These are phyloP conservation scores for Trichoderma asperellum DNA, from an alignment of 2,329 filamentous ascomycete genomes.

Conservation along the genomic window DNA sequence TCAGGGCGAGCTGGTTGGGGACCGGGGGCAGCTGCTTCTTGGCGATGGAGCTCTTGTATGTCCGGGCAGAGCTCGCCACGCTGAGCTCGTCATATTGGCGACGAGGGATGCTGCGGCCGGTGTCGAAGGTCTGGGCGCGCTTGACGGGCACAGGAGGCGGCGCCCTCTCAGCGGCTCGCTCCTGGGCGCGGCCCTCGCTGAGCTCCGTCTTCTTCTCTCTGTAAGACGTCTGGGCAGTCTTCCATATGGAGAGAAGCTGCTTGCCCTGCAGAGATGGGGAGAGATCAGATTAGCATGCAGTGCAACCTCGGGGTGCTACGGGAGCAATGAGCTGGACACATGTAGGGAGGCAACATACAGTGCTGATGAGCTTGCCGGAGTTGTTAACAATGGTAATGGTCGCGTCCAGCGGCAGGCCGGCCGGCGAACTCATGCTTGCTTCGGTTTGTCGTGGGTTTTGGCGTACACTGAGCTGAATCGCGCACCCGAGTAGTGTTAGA, in stretches of 20 bases:
- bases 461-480: background rate
- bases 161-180: constrained; percentile 52
- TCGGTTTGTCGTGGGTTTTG: background rate
- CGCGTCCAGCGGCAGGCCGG: constrained; percentile 57
- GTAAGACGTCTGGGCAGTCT: constrained; percentile 87
- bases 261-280: constrained; percentile 66
- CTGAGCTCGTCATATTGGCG: constrained; percentile 40
- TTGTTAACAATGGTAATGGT: constrained; percentile 89
- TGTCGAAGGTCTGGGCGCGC: constrained; percentile 38
- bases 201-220: constrained; percentile 84
- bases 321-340: constrained; percentile 20
- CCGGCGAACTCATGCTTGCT: background rate
- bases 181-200: constrained; percentile 63
- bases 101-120: constrained; percentile 32
- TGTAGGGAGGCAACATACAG: constrained; percentile 57
- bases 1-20: constrained; percentile 49
- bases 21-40: constrained; percentile 37
- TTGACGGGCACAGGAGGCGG: constrained; percentile 22
- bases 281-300: constrained; percentile 16
- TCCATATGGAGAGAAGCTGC: constrained; percentile 87
- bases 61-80: constrained; percentile 50
- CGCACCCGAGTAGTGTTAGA: background rate
- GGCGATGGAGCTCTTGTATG: constrained; percentile 44
- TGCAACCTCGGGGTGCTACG: constrained; percentile 8
- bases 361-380: constrained; percentile 88